Evolutionary conservation across 73 alveolate species (phyloP).

Genomic region (Paramecium octaurelia): DNA sequence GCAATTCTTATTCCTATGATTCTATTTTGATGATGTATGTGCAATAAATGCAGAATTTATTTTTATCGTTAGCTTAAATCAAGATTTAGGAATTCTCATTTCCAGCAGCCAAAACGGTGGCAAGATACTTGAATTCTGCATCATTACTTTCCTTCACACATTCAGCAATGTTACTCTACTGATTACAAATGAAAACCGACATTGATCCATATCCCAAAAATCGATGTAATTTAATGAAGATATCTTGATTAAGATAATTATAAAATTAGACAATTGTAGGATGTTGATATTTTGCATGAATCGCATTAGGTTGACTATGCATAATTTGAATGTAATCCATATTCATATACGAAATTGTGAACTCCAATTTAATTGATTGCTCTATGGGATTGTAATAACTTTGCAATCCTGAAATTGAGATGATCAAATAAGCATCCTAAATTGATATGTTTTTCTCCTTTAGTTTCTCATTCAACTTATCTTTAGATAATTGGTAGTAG

Average conservation of each 20-base stretch:
- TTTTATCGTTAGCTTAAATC: background rate
- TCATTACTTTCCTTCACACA: background rate
- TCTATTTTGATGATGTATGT: background rate
- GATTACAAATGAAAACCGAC: background rate
- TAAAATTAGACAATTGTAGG: background rate
- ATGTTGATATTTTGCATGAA: background rate
- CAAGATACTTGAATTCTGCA: background rate
- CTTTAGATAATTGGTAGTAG: background rate
- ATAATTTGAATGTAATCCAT: background rate
- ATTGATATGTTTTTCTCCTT: background rate
- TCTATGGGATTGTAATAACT: background rate
- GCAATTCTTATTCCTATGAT: background rate
- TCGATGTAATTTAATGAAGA: background rate
- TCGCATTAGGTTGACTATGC: background rate
- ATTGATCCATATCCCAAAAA: background rate
- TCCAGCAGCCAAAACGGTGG: background rate
- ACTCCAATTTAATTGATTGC: background rate
- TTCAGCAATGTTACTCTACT: background rate
- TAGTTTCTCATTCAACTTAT: background rate
- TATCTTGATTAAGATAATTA: background rate
- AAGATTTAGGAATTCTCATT: background rate
- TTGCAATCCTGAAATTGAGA: background rate
- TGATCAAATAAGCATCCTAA: background rate
- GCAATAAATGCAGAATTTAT: background rate
- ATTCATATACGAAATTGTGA: background rate